phyloP scores from a whole-genome alignment of 1,139 yeast species.

The Debaryomycetaceae sp. region DNA sequence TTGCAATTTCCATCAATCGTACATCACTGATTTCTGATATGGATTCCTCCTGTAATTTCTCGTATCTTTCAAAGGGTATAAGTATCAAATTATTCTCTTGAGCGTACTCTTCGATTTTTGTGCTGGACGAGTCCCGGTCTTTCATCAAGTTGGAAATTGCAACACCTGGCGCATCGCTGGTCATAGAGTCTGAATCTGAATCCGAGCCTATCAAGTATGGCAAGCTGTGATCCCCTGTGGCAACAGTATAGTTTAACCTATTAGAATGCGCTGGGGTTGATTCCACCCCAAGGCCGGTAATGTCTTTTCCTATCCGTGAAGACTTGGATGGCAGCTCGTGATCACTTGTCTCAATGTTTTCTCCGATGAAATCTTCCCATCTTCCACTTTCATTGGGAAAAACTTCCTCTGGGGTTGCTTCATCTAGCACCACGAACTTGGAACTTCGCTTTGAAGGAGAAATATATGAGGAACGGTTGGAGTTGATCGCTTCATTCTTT shows the following conservation, averaged over 20 bases:
- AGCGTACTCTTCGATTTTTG: constrained; percentile 47
- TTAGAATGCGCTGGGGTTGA: background rate
- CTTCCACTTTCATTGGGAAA: constrained; percentile 23
- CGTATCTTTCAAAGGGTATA: constrained; percentile 47
- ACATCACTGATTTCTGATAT: constrained; percentile 20
- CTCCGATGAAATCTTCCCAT: constrained; percentile 44
- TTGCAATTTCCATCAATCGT: constrained; percentile 18
- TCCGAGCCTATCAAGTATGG: constrained; percentile 35
- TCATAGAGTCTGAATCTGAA: constrained; percentile 30
- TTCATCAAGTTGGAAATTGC: constrained; percentile 22
- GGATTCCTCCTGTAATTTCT: constrained; percentile 26
- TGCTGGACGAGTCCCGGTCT: constrained; percentile 18
- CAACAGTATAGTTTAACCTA: background rate
- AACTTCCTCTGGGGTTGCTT: constrained; percentile 15
- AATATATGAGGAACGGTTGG: constrained; percentile 22
- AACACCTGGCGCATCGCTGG: constrained; percentile 6
- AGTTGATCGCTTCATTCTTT: constrained; percentile 8
- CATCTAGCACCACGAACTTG: constrained; percentile 28
- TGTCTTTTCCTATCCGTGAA: background rate
- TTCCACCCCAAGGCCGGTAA: background rate
- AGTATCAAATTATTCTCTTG: constrained; percentile 46
- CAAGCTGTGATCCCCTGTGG: constrained; percentile 11
- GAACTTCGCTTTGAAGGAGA: constrained; percentile 40
- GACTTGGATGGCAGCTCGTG: background rate
- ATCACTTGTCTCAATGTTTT: constrained; percentile 14